Evolutionary conservation across 2,329 filamentous ascomycete species (phyloP).

Genomic region (Teratosphaeria pseudoeucalypti): DNA sequence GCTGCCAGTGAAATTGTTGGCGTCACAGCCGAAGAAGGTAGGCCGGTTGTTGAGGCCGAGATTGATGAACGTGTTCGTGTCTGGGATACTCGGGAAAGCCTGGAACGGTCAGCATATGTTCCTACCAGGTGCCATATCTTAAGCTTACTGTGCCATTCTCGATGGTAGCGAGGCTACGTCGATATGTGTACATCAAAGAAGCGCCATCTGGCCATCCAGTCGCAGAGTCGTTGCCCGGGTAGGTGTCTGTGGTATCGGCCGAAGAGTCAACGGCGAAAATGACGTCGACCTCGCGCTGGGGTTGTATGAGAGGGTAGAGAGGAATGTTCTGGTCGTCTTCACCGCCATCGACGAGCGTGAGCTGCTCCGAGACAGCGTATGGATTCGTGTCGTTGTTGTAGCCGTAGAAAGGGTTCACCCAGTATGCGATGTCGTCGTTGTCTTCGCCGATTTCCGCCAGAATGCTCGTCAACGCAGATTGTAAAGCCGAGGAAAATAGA

Average conservation of each 20-base stretch:
- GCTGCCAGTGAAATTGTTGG: constrained; percentile 48
- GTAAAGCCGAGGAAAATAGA: constrained; percentile 34
- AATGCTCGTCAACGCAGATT: constrained; percentile 41
- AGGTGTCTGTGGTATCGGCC: constrained; percentile 50
- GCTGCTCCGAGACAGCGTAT: constrained; percentile 41
- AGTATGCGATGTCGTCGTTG: constrained; percentile 64
- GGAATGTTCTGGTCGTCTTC: constrained; percentile 72
- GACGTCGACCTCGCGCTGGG: constrained; percentile 61
- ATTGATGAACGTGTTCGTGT: constrained; percentile 68
- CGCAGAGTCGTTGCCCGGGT: constrained; percentile 20
- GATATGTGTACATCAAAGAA: constrained; percentile 61
- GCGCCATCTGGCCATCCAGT: constrained; percentile 69
- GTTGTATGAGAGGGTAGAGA: constrained; percentile 65
- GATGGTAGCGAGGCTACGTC: constrained; percentile 50
- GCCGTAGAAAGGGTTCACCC: constrained; percentile 66
- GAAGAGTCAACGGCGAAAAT: constrained; percentile 74
- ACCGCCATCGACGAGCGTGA: constrained; percentile 70
- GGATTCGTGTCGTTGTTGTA: constrained; percentile 52
- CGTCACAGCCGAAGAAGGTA: constrained; percentile 66
- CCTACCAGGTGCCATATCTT: too few relatives aligned
- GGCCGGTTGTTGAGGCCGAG: constrained; percentile 62
- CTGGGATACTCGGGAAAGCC: constrained; percentile 59
- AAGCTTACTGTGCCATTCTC: constrained; percentile 49
- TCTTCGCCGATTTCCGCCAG: constrained; percentile 46
- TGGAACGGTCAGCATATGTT: neutral